These are phyloP conservation scores for Suhomyces faveliae DNA, from an alignment of 805 yeast species.

Conservation along the genomic window DNA sequence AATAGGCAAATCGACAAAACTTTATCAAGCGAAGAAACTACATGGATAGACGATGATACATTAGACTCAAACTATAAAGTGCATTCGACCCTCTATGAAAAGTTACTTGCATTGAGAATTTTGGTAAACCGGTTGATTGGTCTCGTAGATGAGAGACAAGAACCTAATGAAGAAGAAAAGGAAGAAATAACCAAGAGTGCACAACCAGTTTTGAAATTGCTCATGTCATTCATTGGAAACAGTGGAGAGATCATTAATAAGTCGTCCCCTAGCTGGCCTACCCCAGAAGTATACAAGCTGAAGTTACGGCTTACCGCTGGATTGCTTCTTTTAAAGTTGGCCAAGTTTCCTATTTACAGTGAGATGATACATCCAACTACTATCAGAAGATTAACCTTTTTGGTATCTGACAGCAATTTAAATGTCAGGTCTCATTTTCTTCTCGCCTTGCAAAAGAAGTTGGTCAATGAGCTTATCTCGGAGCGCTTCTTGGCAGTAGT, in stretches of 20 bases:
- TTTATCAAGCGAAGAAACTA: slow-evolving; percentile 21
- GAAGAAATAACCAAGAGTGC: slow-evolving; percentile 44
- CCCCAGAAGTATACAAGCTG: slow-evolving; percentile 62
- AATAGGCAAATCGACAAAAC: slow-evolving; percentile 42
- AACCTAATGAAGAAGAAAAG: slow-evolving; percentile 24
- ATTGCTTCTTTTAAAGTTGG: slow-evolving; percentile 58
- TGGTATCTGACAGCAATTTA: slow-evolving; percentile 66
- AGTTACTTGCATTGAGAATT: slow-evolving; percentile 51
- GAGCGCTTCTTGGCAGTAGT: slow-evolving; percentile 65
- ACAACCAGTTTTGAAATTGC: slow-evolving; percentile 63
- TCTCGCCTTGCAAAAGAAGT: slow-evolving; percentile 46
- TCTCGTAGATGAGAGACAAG: not conserved
- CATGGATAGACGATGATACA: slow-evolving; percentile 49
- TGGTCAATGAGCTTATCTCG: slow-evolving; percentile 55
- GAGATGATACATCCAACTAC: slow-evolving; percentile 50
- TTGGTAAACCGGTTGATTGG: slow-evolving; percentile 58
- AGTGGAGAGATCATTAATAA: slow-evolving; percentile 71
- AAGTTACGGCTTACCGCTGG: slow-evolving; percentile 71
- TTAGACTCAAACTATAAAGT: slow-evolving; percentile 28
- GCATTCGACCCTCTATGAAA: slow-evolving; percentile 42
- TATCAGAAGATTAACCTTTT: slow-evolving; percentile 51
- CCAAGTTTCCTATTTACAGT: slow-evolving; percentile 52
- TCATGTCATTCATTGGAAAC: slow-evolving; percentile 64
- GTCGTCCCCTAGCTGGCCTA: slow-evolving; percentile 47
- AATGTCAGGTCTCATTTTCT: slow-evolving; percentile 56